Evolutionary conservation across 192 early-diverging fungal species (phyloP).

Genomic region (Backusella mclennaniae): DNA sequence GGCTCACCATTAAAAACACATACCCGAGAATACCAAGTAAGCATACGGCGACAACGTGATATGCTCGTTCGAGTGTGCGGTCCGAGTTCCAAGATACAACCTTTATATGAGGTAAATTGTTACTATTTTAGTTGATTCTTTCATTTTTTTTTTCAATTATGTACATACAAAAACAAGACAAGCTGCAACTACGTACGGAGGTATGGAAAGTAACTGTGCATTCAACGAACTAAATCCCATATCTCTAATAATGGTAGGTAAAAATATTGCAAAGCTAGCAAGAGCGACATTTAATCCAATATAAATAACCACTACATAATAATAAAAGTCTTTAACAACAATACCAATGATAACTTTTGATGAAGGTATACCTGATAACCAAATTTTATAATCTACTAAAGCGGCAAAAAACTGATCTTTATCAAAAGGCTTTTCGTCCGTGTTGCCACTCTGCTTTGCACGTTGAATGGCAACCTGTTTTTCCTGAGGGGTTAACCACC

Average conservation of each 20-base stretch:
- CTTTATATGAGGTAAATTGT: background rate
- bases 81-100: slow-evolving; percentile 47
- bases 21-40: slow-evolving; percentile 41
- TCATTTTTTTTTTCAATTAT: background rate
- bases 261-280: slow-evolving; percentile 50
- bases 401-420: slow-evolving; percentile 36
- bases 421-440: slow-evolving; percentile 13
- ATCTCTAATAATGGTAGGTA: slow-evolving; percentile 46
- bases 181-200: slow-evolving; percentile 12
- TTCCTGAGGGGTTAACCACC: slow-evolving; percentile 36
- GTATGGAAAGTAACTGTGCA: slow-evolving; percentile 19
- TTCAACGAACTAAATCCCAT: slow-evolving; percentile 32
- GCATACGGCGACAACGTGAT: slow-evolving; percentile 36
- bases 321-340: background rate
- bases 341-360: too few species aligned
- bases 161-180: slow-evolving; percentile 39
- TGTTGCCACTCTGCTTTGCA: slow-evolving; percentile 24
- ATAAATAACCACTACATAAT: slow-evolving; percentile 24
- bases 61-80: slow-evolving; percentile 45
- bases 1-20: slow-evolving; percentile 39
- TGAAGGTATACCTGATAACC: slow-evolving; percentile 25
- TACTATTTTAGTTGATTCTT: background rate
- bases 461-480: slow-evolving; percentile 39
- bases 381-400: slow-evolving; percentile 34
- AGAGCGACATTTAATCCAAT: slow-evolving; percentile 48